A percentile compares a stretch with the other conserved stretches of the same genome.
Conservation (phyloP, 2,329 filamentous ascomycete genomes). For the Pestalotiopsis fici region DNA sequence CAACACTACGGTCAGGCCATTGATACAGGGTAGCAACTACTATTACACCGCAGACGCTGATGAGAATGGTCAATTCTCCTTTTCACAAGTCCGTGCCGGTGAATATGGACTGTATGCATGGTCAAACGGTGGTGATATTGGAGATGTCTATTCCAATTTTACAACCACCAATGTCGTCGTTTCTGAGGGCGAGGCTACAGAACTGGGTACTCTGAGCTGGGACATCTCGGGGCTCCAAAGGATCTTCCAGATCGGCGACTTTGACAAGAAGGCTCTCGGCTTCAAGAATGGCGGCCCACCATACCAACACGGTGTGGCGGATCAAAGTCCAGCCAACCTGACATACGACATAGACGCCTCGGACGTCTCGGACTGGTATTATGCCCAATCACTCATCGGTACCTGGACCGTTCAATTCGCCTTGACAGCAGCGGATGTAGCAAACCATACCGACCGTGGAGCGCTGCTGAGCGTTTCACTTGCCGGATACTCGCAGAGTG, state of each 20-base stretch:
- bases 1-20: constrained; percentile 40
- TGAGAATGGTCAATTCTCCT: constrained; percentile 39
- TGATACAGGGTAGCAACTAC: constrained; percentile 47
- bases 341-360: constrained; percentile 42
- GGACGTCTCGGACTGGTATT: constrained; percentile 46
- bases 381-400: constrained; percentile 41
- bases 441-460: constrained; percentile 14
- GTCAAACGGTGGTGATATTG: constrained; percentile 44
- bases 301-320: constrained; percentile 44
- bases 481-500: constrained; percentile 45
- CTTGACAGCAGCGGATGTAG: background rate
- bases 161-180: constrained; percentile 40
- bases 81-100: constrained; percentile 42
- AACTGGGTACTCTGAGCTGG: constrained; percentile 42
- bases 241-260: constrained; percentile 48
- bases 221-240: constrained; percentile 32
- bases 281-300: constrained; percentile 44
- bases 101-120: constrained; percentile 50
- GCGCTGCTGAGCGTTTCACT: constrained; percentile 42
- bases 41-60: constrained; percentile 51
- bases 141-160: constrained; percentile 45
- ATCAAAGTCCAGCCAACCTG: constrained; percentile 44
- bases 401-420: constrained; percentile 37
- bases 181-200: constrained; percentile 28
- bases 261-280: constrained; percentile 45